These are phyloP conservation scores for Amanita phalloides DNA, from an alignment of 768 basidiomycete genomes.

Conservation along the genomic window DNA sequence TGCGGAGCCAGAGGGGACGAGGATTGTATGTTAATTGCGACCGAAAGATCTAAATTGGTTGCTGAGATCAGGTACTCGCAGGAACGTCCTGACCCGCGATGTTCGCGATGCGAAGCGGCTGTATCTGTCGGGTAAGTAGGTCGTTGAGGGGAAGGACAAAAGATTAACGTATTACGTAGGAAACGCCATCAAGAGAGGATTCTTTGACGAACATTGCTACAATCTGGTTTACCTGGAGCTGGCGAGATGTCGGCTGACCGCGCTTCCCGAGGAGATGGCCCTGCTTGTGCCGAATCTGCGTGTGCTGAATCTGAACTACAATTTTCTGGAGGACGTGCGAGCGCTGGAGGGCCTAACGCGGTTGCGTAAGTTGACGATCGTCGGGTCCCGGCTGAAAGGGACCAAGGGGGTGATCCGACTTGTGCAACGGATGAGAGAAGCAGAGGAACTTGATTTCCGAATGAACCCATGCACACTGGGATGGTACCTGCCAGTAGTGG, in stretches of 20 bases:
- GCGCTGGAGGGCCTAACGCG: constrained; percentile 61
- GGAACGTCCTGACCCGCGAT: constrained; percentile 48
- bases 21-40: constrained; percentile 49
- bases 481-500: constrained; percentile 87
- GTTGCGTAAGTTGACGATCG: constrained; percentile 75
- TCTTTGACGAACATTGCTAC: constrained; percentile 70
- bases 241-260: constrained; percentile 72
- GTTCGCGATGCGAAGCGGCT: constrained; percentile 88
- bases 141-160: constrained; percentile 8
- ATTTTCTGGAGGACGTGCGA: constrained; percentile 73
- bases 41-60: constrained; percentile 12
- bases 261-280: constrained; percentile 60
- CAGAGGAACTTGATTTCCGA: constrained; percentile 85
- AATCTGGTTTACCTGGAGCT: constrained; percentile 88
- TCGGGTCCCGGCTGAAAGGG: constrained; percentile 73
- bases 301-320: constrained; percentile 93
- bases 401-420: constrained; percentile 66
- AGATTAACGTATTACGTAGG: constrained; percentile 34
- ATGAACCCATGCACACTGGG: constrained; percentile 98
- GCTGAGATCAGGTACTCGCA: constrained; percentile 11
- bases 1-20: constrained; percentile 79
- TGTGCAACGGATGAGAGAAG: constrained; percentile 59
- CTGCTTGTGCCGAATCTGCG: constrained; percentile 73
- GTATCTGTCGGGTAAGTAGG: constrained; percentile 80
- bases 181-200: constrained; percentile 52